phyloP scores from a whole-genome alignment of 495 filamentous ascomycete genomes.

The Aspergillus indologenus region DNA sequence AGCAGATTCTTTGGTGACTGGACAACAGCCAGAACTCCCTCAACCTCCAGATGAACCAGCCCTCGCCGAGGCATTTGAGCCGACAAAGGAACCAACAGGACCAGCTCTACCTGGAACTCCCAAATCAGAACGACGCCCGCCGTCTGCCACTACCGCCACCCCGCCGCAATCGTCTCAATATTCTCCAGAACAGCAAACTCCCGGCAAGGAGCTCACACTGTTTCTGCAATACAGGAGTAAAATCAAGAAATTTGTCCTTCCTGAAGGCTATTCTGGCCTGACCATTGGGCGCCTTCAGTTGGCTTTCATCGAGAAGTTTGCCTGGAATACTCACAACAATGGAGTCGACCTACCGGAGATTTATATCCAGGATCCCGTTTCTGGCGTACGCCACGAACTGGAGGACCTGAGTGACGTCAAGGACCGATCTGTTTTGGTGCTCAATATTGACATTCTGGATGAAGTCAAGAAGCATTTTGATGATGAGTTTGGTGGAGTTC shows the following conservation, averaged over 20 bases:
- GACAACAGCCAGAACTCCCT: slow-evolving; percentile 29
- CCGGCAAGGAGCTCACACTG: slow-evolving; percentile 87
- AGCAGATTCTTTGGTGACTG: slow-evolving; percentile 22
- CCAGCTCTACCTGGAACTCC: slow-evolving; percentile 37
- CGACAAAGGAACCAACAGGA: slow-evolving; percentile 48
- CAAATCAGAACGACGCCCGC: slow-evolving; percentile 27
- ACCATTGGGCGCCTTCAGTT: slow-evolving; percentile 85
- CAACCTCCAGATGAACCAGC: slow-evolving; percentile 33
- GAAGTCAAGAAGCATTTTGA: slow-evolving; percentile 97
- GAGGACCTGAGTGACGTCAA: slow-evolving; percentile 95
- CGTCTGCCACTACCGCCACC: slow-evolving; percentile 27
- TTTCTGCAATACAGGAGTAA: slow-evolving; percentile 96
- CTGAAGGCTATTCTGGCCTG: slow-evolving; percentile 77
- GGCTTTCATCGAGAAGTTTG: slow-evolving; percentile 99
- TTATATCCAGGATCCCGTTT: slow-evolving; percentile 93
- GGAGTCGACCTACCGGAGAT: slow-evolving; percentile 93
- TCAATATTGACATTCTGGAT: slow-evolving; percentile 93
- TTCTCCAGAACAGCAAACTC: slow-evolving; percentile 67
- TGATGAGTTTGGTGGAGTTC: slow-evolving; percentile 79
- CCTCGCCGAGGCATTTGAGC: slow-evolving; percentile 40
- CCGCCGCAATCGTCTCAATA: slow-evolving; percentile 50
- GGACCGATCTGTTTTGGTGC: slow-evolving; percentile 86
- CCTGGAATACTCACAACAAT: slow-evolving; percentile 95
- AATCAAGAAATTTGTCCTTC: slow-evolving; percentile 91
- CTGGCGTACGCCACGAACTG: slow-evolving; percentile 90